Evolutionary conservation across 2,329 filamentous ascomycete species (phyloP).

Genomic region (Fusarium nygamai): DNA sequence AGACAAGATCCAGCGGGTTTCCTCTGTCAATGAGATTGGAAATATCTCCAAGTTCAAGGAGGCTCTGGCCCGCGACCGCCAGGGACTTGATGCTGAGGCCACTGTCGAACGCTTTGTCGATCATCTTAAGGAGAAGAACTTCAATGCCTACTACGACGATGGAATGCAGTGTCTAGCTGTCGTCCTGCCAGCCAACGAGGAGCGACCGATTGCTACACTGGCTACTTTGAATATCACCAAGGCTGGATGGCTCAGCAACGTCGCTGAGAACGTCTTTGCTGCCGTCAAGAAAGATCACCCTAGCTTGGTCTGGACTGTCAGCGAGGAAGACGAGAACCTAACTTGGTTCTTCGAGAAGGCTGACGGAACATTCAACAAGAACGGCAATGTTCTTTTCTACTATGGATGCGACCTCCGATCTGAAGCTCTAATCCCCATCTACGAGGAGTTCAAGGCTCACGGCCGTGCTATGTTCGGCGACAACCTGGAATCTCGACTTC

Average conservation of each 20-base stretch:
- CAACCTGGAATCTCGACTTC: constrained; percentile 87
- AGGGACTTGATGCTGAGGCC: constrained; percentile 81
- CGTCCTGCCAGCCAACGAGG: constrained; percentile 77
- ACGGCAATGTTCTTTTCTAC: constrained; percentile 95
- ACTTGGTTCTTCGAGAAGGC: constrained; percentile 99
- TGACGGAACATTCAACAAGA: constrained; percentile 86
- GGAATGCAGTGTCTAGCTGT: constrained; percentile 92
- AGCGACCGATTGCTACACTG: constrained; percentile 79
- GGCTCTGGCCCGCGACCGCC: constrained; percentile 82
- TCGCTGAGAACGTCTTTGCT: constrained; percentile 94
- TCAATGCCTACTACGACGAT: constrained; percentile 95
- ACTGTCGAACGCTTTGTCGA: constrained; percentile 90
- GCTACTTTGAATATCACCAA: constrained; percentile 94
- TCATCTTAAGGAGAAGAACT: constrained; percentile 77
- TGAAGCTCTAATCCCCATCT: constrained; percentile 79
- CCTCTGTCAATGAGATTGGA: constrained; percentile 76
- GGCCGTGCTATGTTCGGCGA: constrained; percentile 89
- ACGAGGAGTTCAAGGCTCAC: constrained; percentile 79
- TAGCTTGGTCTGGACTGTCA: constrained; percentile 95
- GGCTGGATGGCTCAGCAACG: constrained; percentile 91
- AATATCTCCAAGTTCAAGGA: constrained; percentile 82
- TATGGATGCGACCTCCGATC: constrained; percentile 86
- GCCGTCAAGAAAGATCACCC: constrained; percentile 94
- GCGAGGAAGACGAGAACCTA: constrained; percentile 93
- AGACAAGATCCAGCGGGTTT: constrained; percentile 83